Conservation (phyloP, 192 early-diverging fungal species). For the Tieghemiomyces parasiticus region DNA sequence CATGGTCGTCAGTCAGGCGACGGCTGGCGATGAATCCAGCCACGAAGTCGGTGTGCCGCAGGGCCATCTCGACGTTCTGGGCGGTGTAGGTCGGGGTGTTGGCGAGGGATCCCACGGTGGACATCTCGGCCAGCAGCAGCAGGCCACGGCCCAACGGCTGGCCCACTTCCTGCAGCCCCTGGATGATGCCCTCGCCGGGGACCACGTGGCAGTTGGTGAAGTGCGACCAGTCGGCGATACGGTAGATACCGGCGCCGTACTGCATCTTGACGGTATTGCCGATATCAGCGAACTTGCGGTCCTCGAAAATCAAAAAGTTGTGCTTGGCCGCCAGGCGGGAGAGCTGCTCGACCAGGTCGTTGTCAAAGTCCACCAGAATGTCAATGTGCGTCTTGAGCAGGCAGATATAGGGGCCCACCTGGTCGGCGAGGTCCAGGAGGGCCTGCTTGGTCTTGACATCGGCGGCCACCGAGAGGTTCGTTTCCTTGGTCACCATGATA, state of each 20-base stretch:
- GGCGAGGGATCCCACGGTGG: conserved; percentile 74
- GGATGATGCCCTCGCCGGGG: conserved; percentile 92
- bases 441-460: conserved; percentile 83
- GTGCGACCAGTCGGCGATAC: conserved; percentile 89
- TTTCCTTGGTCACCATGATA: conserved; percentile 78
- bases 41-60: conserved; percentile 74
- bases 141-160: conserved; percentile 59
- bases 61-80: conserved; percentile 76
- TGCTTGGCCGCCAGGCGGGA: conserved; percentile 63
- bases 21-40: conserved; percentile 88
- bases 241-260: conserved; percentile 81
- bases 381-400: conserved; percentile 97
- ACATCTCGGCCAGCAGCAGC: conserved; percentile 95
- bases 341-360: conserved; percentile 59
- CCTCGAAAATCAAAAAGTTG: conserved; percentile 95
- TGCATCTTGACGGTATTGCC: conserved; percentile 96
- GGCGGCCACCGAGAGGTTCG: conserved; percentile 79
- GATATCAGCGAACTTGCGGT: conserved; percentile 98
- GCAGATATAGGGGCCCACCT: conserved; percentile 89
- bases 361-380: conserved; percentile 86
- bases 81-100: conserved; percentile 63
- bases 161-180: conserved; percentile 82
- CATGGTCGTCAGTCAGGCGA: conserved; percentile 48
- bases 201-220: conserved; percentile 92
- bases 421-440: conserved; percentile 73